These are phyloP conservation scores for Onygenales sp. DNA, from an alignment of 2,329 filamentous ascomycete genomes.

Conservation along the genomic window DNA sequence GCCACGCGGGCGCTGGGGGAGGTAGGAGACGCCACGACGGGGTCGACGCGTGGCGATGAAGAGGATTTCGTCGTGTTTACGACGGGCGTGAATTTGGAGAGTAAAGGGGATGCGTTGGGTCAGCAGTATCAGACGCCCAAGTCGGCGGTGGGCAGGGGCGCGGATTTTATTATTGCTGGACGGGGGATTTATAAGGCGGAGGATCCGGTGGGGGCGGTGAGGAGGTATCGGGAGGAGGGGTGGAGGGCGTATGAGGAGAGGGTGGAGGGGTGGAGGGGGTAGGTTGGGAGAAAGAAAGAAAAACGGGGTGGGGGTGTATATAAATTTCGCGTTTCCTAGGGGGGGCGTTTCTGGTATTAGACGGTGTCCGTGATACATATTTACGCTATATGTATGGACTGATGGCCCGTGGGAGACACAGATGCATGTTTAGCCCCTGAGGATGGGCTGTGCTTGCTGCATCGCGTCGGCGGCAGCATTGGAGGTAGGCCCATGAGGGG, in stretches of 20 bases:
- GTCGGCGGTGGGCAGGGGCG: constrained; percentile 35
- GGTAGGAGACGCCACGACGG: constrained; percentile 21
- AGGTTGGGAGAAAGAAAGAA: not conserved
- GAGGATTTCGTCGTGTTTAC: constrained; percentile 43
- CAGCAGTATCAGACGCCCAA: constrained; percentile 41
- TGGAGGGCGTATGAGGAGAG: constrained; percentile 38
- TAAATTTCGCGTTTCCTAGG: no score
- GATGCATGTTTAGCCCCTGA: no score
- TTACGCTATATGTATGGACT: no score
- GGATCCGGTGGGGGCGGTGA: constrained; percentile 35
- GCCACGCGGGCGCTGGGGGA: constrained; percentile 32
- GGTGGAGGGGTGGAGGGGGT: constrained; percentile 13
- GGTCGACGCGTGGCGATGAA: constrained; percentile 17
- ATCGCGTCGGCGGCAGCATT: no score
- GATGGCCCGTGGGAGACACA: no score
- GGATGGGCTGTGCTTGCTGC: no score
- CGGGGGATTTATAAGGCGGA: constrained; percentile 37
- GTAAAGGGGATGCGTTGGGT: constrained; percentile 38
- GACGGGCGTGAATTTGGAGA: constrained; percentile 38
- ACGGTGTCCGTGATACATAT: no score
- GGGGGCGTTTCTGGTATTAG: no score
- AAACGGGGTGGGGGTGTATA: no score
- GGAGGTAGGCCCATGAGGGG: no score
- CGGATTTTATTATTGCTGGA: constrained; percentile 40
- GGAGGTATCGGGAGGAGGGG: constrained; percentile 35